phyloP scores from a whole-genome alignment of 306 rosid genomes.

The Morella rubra region DNA sequence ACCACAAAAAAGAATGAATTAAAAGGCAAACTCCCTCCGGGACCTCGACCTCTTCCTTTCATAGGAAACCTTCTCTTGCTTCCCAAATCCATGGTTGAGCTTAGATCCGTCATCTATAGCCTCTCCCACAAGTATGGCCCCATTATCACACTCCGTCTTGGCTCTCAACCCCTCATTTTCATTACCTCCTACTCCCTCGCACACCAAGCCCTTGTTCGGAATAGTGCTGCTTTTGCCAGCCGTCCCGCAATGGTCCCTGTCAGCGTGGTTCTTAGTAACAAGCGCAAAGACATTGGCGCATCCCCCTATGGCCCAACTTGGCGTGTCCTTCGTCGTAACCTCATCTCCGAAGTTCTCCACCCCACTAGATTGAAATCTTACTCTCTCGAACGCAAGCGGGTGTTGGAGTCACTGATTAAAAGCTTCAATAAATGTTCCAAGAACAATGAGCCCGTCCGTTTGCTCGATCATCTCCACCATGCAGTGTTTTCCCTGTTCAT shows the following conservation, averaged over 20 bases:
- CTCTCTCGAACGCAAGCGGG: background rate
- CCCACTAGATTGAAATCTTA: background rate
- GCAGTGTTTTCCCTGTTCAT: background rate
- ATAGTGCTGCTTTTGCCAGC: slow-evolving; percentile 21
- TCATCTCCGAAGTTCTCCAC: background rate
- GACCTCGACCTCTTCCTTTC: slow-evolving; percentile 27
- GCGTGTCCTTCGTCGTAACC: background rate
- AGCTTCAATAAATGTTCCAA: background rate
- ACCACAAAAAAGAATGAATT: background rate
- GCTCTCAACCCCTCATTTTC: slow-evolving; percentile 26
- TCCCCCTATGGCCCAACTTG: background rate
- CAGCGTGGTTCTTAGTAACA: background rate
- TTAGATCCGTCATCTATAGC: slow-evolving; percentile 7
- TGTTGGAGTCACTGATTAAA: background rate
- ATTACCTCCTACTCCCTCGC: slow-evolving; percentile 36
- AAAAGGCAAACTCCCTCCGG: slow-evolving; percentile 17
- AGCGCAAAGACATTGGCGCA: background rate
- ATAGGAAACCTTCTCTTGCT: slow-evolving; percentile 22
- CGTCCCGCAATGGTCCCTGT: background rate
- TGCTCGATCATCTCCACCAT: background rate
- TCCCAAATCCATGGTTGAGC: slow-evolving; percentile 2
- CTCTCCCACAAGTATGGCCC: slow-evolving; percentile 43
- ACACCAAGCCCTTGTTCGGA: slow-evolving; percentile 37
- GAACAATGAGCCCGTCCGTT: background rate
- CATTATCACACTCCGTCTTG: slow-evolving; percentile 30